Evolutionary conservation across 2,329 filamentous ascomycete species (phyloP).

Genomic region (Paecilomyces sp.): DNA sequence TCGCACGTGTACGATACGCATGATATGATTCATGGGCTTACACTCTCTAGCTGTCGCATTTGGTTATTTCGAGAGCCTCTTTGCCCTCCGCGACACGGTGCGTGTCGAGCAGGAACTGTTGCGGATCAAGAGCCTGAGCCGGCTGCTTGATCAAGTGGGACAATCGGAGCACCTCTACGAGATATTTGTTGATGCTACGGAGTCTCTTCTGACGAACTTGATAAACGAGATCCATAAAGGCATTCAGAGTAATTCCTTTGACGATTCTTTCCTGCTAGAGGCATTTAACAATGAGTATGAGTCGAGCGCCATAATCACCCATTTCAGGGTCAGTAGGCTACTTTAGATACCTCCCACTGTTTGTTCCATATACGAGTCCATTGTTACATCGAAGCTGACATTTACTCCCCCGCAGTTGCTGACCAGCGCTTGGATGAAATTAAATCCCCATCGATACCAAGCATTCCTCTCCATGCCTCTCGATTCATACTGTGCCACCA

Average conservation of each 20-base stretch:
- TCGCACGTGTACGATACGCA: conserved; percentile 1
- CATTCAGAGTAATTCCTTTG: conserved; percentile 50
- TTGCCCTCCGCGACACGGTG: conserved; percentile 57
- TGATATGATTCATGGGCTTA: conserved; percentile 7
- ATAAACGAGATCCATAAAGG: conserved; percentile 48
- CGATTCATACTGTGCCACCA: conserved; percentile 60
- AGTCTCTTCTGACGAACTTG: conserved; percentile 60
- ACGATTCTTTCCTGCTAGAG: conserved; percentile 51
- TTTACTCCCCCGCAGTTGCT: conserved; percentile 53
- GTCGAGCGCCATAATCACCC: conserved; percentile 76
- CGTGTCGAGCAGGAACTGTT: conserved; percentile 64
- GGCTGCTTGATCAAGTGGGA: conserved; percentile 62
- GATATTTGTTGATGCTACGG: conserved; percentile 74
- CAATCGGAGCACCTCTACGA: conserved; percentile 66
- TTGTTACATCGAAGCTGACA: background rate
- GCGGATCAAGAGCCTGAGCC: conserved; percentile 64
- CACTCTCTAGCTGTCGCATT: conserved; percentile 70
- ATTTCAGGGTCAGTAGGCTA: conserved; percentile 54
- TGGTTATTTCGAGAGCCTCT: conserved; percentile 81
- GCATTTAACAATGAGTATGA: conserved; percentile 66
- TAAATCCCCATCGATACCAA: conserved; percentile 60
- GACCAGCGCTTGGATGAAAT: conserved; percentile 77
- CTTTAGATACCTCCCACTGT: background rate
- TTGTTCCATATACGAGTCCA: background rate
- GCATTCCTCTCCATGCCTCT: conserved; percentile 63